Evolutionary conservation across 192 early-diverging fungal species (phyloP), one percentile per base, ranked within the genome.

Genomic region (Backusella westeae): DNA sequence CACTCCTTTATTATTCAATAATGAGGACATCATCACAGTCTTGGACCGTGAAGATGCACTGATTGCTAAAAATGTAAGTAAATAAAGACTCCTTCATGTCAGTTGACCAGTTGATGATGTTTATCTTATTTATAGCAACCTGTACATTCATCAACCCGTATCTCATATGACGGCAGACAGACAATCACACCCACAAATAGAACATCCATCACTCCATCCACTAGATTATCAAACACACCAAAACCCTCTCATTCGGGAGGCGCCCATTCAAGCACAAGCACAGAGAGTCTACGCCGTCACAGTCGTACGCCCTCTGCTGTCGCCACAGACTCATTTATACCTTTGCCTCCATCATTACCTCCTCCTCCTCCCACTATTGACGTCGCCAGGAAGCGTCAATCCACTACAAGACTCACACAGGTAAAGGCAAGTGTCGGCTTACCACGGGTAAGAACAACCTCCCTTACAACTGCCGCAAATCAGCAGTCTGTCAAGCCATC

Each of bases 1-100:
- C 29, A 44, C 72, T 12, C 72, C 77, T 32, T 71, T 71, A 34
- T 35, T 78, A 41, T 34, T 78, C 17, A 68, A 73, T 29, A 71
- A 76, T 68, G 77, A 74, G 26, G 77, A 78, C 34, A 73, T 78
- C 29, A 52, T 74, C 12, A 21, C 63, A 12, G 39, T 53, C 2
- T 53, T 78, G 14, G 67, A 74, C 12, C 65, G 52, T 35, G 65
- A 78, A 69, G 77, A 78, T 26, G 59, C 41, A 9, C 34, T 78
- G 6, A 32, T 78, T 17, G 65, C 59, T 38, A 72, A 68, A 53
- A 66, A 78, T 39, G 77, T 73, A 74, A 39, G 67, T 69, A 10
- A 10, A 41, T 6, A 52, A 34, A 44, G 14, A 44, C 42, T 44
- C 42, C 42, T 44, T 17, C n/a, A 19, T 56, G 53, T 56, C 19